These are phyloP conservation scores for Nicotiana attenuata DNA, from an alignment of 257 asterid genomes.

Conservation along the genomic window DNA sequence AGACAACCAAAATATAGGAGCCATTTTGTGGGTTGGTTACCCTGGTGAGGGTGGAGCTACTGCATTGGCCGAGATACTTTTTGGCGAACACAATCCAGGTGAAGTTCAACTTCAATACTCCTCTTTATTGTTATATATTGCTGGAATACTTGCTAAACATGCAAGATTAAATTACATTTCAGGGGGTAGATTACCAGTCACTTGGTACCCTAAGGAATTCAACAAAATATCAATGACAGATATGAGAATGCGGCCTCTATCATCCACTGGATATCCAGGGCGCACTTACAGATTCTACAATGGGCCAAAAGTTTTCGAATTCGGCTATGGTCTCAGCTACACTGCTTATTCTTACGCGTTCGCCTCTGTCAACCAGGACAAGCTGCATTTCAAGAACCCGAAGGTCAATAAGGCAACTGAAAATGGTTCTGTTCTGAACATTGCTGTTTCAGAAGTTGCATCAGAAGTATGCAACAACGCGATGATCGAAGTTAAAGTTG, in stretches of 20 bases:
- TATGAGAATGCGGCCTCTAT: constrained; percentile 70
- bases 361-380: constrained; percentile 23
- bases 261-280: constrained; percentile 58
- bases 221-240: constrained; percentile 53
- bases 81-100: constrained; percentile 67
- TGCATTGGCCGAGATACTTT: constrained; percentile 49
- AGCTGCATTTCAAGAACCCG: constrained; percentile 18
- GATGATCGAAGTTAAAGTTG: constrained; percentile 30
- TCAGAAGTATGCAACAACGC: constrained; percentile 21
- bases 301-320: constrained; percentile 57
- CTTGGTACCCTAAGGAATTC: constrained; percentile 71
- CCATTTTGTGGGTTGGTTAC: constrained; percentile 71
- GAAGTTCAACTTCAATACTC: not conserved
- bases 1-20: constrained; percentile 37
- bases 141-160: not conserved
- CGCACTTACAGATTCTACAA: constrained; percentile 67
- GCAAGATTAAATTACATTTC: not conserved
- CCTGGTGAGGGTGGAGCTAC: constrained; percentile 74
- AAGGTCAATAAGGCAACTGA: not conserved
- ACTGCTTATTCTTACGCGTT: constrained; percentile 37
- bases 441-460: constrained; percentile 34
- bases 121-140: not conserved
- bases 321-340: constrained; percentile 73
- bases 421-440: not conserved
- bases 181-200: constrained; percentile 67